phyloP scores from a whole-genome alignment of 2,329 filamentous ascomycete species.

The Fusarium annulatum region DNA sequence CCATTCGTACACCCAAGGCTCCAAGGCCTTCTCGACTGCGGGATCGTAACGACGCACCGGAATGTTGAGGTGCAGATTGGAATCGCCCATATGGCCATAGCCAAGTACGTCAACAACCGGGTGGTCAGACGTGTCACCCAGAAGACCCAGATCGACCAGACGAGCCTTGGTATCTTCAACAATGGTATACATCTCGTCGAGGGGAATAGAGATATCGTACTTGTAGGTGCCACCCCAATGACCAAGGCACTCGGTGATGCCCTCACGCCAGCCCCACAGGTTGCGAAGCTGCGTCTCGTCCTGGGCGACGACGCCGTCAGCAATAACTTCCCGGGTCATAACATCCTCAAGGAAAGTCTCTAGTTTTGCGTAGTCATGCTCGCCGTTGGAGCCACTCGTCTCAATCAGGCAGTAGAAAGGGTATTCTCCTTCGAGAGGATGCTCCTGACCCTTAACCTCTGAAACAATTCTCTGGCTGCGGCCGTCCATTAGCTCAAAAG shows the following conservation, averaged over 20 bases:
- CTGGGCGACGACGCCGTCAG: constrained; percentile 91
- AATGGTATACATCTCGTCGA: constrained; percentile 85
- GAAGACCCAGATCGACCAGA: constrained; percentile 77
- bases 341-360: constrained; percentile 91
- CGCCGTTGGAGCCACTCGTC: constrained; percentile 92
- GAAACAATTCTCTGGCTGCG: constrained; percentile 82
- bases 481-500: constrained; percentile 97
- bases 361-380: constrained; percentile 94
- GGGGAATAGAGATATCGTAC: constrained; percentile 95
- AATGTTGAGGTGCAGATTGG: constrained; percentile 94
- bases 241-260: constrained; percentile 87
- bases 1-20: constrained; percentile 99
- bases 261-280: constrained; percentile 94
- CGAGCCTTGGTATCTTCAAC: constrained; percentile 85
- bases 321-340: constrained; percentile 86
- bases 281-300: constrained; percentile 89
- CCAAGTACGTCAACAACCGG: constrained; percentile 92
- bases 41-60: constrained; percentile 85
- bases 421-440: constrained; percentile 83
- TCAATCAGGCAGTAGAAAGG: constrained; percentile 98
- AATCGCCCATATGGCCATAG: constrained; percentile 98
- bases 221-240: constrained; percentile 98
- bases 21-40: constrained; percentile 84
- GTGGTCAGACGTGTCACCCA: constrained; percentile 78
- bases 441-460: constrained; percentile 78